A percentile compares a stretch with the other conserved stretches of the same genome.
Evolutionary conservation across 129 eudicot species (phyloP).

Genomic region (Chrysanthemum seticuspe): DNA sequence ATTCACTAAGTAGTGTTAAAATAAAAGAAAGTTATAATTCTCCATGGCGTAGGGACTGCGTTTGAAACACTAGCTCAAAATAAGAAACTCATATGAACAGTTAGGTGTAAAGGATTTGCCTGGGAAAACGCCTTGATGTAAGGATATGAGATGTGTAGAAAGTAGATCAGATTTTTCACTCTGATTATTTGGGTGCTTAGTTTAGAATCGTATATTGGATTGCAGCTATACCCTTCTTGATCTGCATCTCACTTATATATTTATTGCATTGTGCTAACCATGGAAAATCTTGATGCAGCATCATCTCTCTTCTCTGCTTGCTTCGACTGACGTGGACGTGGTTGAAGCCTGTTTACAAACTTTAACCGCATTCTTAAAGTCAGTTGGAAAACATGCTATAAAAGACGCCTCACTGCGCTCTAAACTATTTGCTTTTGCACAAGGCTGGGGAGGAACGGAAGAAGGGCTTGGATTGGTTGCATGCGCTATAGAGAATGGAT

Average conservation of each 20-base stretch:
- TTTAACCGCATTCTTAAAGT: constrained; percentile 53
- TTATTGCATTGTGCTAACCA: background rate
- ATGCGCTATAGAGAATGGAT: constrained; percentile 46
- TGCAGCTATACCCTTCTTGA: background rate
- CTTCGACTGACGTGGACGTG: constrained; percentile 65
- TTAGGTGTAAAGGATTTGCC: background rate
- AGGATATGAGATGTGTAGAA: no score
- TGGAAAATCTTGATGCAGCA: constrained; percentile 46
- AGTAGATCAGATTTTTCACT: no score
- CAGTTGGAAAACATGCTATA: constrained; percentile 53
- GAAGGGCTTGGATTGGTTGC: constrained; percentile 71
- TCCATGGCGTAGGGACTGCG: background rate
- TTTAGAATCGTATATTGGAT: background rate
- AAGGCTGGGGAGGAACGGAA: constrained; percentile 85
- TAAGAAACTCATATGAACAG: background rate
- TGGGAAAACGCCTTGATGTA: no score
- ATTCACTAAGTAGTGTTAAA: background rate
- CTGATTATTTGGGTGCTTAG: background rate
- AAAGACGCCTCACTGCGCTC: constrained; percentile 59
- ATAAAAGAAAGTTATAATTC: background rate
- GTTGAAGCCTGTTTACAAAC: constrained; percentile 76
- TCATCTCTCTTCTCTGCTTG: constrained; percentile 74
- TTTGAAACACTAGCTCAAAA: background rate
- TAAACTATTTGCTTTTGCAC: constrained; percentile 65
- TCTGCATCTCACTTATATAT: constrained; percentile 2